Evolutionary conservation across 2,329 filamentous ascomycete species (phyloP), one percentile per base, ranked within the genome.

Genomic region (Tolypocladium guangdongense): DNA sequence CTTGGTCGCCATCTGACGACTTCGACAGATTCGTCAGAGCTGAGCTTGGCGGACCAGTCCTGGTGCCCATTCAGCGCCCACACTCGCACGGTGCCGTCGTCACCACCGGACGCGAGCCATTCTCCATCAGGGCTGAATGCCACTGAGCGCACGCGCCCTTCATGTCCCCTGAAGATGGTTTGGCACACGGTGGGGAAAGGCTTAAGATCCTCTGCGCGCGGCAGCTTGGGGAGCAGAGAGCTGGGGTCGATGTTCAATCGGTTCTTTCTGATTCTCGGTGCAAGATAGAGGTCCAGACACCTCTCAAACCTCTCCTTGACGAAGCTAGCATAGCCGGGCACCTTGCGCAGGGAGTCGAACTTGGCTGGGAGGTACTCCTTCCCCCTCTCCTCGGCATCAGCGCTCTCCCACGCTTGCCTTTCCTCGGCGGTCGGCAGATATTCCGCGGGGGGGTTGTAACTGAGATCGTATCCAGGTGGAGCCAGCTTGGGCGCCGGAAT

Each of bases 231-330:
- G 37, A 99, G 79, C 50, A 99, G 76, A 38, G 90, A 95, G 68
- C 88, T 87, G 3, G 93, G 93, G 63, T 99, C 93, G 64, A 99
- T 97, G 71, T 97, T 96, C 64, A 99, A 82, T 69, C 91, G 88
- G 74, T 91, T 96, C 68, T 95, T 87, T 56, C 92, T 84, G 54
- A 99, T 84, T 64, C 93, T 81, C 48, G 95, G 93, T 18, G 95
- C 93, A 55, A 99, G 80, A 68, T 99, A 99, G 20, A 99, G 79
- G 71, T 99, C 95, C 60, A 99, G 75, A 68, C 90, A 97, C 59
- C 95, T 81, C 69, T 99, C 91, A 63, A 99, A 99, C 60, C 91
- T 86, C 71, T 99, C 93, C 70, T 96, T 96, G 67, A 99, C 84
- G 60, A 96, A 90, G 52, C 79, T 81, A 50, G 87, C 88, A 66